Evolutionary conservation across 306 rosid species (phyloP).

Genomic region (Potentilla sterilis): DNA sequence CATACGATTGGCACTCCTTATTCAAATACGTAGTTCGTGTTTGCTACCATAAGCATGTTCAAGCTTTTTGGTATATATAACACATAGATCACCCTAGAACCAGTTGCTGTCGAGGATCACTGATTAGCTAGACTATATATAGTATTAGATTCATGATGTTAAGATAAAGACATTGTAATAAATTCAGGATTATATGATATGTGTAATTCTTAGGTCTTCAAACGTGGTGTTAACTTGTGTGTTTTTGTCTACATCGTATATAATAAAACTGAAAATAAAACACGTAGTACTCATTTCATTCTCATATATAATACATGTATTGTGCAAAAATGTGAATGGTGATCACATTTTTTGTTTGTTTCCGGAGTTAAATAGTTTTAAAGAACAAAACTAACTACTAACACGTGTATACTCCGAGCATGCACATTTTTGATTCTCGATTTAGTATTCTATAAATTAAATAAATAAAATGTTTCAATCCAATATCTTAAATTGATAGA

Average conservation of each 20-base stretch:
- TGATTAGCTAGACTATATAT: not conserved
- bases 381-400: not conserved
- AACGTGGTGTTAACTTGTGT: not conserved
- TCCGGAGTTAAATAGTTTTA: not conserved
- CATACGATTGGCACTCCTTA: constrained; percentile 17
- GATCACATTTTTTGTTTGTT: not conserved
- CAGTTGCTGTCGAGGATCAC: constrained; percentile 6
- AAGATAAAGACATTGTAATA: not conserved
- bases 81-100: not conserved
- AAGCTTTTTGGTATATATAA: not conserved
- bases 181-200: not conserved
- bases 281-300: not conserved
- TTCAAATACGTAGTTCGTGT: constrained; percentile 13
- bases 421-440: not conserved
- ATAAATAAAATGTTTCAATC: not conserved
- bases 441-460: not conserved
- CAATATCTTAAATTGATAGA: not conserved
- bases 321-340: not conserved
- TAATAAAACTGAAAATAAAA: not conserved
- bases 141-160: not conserved
- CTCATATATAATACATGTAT: not conserved
- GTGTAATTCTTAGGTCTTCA: not conserved
- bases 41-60: constrained; percentile 15
- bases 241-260: not conserved
- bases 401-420: not conserved